Conservation (phyloP, 805 yeast genomes). For the Ogataea ramenticola region DNA sequence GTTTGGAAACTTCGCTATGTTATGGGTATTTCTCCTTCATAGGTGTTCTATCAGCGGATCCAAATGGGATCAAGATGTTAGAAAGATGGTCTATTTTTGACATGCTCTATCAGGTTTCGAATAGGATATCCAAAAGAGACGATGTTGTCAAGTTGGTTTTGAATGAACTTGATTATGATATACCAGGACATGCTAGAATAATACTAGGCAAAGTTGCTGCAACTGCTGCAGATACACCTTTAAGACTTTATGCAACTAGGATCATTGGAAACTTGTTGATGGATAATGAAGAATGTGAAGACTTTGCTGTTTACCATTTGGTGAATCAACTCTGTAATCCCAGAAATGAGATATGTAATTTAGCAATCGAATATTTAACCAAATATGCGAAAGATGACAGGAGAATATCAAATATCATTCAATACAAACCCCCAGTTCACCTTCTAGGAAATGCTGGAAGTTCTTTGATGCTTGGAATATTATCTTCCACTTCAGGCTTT, state of each 20-base stretch:
- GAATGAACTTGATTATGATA: constrained; percentile 51
- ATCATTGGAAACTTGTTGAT: constrained; percentile 39
- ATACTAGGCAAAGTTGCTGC: constrained; percentile 59
- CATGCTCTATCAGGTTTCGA: constrained; percentile 65
- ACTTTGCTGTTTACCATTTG: constrained; percentile 47
- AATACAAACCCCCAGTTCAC: constrained; percentile 46
- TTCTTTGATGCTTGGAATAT: constrained; percentile 50
- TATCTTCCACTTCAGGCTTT: constrained; percentile 67
- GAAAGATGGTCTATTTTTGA: constrained; percentile 83
- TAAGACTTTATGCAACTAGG: constrained; percentile 53
- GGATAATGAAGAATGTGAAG: constrained; percentile 25
- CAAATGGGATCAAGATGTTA: constrained; percentile 59
- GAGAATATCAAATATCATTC: constrained; percentile 44
- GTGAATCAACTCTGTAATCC: constrained; percentile 68
- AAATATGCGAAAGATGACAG: constrained; percentile 40
- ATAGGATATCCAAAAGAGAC: constrained; percentile 43
- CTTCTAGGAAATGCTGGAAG: constrained; percentile 26
- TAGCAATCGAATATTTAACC: constrained; percentile 49
- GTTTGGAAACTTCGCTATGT: constrained; percentile 59
- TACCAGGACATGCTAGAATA: constrained; percentile 55
- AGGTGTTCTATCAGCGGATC: constrained; percentile 58
- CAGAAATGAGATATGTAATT: constrained; percentile 43
- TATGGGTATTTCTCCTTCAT: constrained; percentile 73
- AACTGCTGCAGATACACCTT: constrained; percentile 40
- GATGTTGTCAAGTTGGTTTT: constrained; percentile 52